A percentile compares a stretch with the other conserved stretches of the same genome.
Conservation (phyloP, 202 grass and related monocot genomes). For the Saccharum hybrid region DNA sequence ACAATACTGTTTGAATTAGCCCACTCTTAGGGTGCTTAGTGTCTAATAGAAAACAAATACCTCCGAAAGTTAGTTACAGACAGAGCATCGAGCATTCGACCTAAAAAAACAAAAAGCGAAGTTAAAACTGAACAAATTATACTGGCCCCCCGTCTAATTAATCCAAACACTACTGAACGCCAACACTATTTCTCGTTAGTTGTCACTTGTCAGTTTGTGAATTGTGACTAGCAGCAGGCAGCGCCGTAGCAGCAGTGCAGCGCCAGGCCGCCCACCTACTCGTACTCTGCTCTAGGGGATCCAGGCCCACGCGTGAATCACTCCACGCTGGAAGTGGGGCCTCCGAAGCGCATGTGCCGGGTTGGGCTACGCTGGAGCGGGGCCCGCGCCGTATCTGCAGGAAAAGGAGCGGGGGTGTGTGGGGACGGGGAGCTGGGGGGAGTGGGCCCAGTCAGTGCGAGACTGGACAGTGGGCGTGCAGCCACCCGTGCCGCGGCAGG, state of each 20-base stretch:
- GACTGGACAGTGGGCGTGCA: not conserved
- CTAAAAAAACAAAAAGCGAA: not conserved
- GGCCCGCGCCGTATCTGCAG: constrained; percentile 43
- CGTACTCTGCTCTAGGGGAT: too few species aligned
- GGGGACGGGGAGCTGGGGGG: not conserved
- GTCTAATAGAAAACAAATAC: too few species aligned
- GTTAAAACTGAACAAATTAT: not conserved
- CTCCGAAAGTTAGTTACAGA: too few species aligned
- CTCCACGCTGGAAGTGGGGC: constrained; percentile 53
- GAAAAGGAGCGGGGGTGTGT: not conserved
- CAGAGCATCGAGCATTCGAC: not conserved
- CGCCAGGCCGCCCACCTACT: too few species aligned
- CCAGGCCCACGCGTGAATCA: constrained; percentile 50
- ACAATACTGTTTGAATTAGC: too few species aligned
- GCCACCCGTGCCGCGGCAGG: not conserved
- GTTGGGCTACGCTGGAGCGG: constrained; percentile 43
- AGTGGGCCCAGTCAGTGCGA: too few species aligned
- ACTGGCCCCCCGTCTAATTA: not conserved
- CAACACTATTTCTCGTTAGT: too few species aligned
- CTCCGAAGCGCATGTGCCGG: constrained; percentile 28
- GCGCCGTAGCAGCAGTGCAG: too few species aligned
- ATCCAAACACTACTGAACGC: too few species aligned
- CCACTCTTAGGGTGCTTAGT: too few species aligned
- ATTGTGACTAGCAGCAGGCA: too few species aligned
- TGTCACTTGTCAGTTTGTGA: too few species aligned